These are phyloP conservation scores for Nakaseomyces sp. DNA, from an alignment of 1,139 yeast genomes.

Conservation along the genomic window DNA sequence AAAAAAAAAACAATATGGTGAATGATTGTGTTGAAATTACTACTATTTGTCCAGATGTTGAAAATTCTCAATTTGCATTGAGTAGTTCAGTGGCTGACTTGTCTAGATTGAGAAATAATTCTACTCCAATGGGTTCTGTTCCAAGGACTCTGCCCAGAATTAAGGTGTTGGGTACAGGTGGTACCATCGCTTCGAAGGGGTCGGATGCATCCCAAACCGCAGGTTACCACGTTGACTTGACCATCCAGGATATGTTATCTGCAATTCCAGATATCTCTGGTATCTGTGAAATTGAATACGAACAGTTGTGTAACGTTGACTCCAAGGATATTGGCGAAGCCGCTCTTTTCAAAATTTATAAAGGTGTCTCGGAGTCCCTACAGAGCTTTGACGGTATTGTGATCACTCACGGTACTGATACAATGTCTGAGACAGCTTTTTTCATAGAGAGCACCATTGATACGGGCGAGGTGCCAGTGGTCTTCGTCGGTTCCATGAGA, in stretches of 20 bases:
- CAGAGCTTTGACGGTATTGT: constrained; percentile 44
- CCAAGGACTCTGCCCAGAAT: constrained; percentile 32
- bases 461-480: constrained; percentile 50
- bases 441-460: constrained; percentile 53
- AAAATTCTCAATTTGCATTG: constrained; percentile 26
- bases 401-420: constrained; percentile 67
- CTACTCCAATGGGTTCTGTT: constrained; percentile 13
- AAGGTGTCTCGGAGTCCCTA: constrained; percentile 36
- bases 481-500: constrained; percentile 64
- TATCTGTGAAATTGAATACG: constrained; percentile 52
- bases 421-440: constrained; percentile 63
- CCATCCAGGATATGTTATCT: constrained; percentile 51
- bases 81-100: constrained; percentile 9
- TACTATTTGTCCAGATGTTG: constrained; percentile 29
- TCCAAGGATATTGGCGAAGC: constrained; percentile 51
- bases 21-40: constrained; percentile 25
- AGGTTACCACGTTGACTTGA: constrained; percentile 58
- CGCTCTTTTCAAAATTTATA: constrained; percentile 33
- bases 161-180: constrained; percentile 64
- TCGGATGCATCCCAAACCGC: constrained; percentile 49
- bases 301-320: constrained; percentile 57
- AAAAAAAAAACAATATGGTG: constrained; percentile 16
- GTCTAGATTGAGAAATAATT: neutral
- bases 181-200: constrained; percentile 65
- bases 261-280: constrained; percentile 54